Conservation (phyloP, 1,284 basidiomycete species). For the Fistulinella cinereoalba region DNA sequence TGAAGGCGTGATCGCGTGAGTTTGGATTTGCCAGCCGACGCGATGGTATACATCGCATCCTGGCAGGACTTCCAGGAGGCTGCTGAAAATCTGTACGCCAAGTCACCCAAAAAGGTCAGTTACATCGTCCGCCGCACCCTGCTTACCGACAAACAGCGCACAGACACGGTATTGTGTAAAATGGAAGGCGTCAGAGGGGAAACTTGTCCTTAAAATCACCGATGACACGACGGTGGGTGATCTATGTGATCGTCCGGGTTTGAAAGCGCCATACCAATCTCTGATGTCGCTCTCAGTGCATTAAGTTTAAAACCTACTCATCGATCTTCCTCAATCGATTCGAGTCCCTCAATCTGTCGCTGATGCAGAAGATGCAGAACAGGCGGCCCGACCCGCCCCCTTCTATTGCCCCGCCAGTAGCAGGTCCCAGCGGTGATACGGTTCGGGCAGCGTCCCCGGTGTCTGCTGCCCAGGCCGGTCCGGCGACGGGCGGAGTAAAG, state of each 20-base stretch:
- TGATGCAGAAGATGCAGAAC: constrained; percentile 84
- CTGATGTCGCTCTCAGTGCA: constrained; percentile 53
- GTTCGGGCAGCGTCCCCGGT: constrained; percentile 29
- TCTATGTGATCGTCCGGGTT: not conserved
- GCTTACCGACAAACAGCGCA: not conserved
- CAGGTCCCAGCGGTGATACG: constrained; percentile 16
- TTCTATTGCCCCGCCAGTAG: constrained; percentile 16
- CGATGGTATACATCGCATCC: constrained; percentile 73
- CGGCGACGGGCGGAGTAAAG: constrained; percentile 42
- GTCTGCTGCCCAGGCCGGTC: constrained; percentile 25
- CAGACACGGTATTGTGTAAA: constrained; percentile 87
- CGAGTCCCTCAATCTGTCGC: constrained; percentile 80
- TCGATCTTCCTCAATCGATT: constrained; percentile 94
- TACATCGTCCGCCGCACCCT: not conserved
- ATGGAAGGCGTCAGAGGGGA: constrained; percentile 78
- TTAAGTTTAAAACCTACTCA: constrained; percentile 93
- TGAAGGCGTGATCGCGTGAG: not conserved
- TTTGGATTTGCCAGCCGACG: constrained; percentile 24
- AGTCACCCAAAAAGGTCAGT: constrained; percentile 72
- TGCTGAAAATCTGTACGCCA: constrained; percentile 76
- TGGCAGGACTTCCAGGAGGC: constrained; percentile 87
- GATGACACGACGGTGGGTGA: constrained; percentile 77
- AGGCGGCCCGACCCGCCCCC: constrained; percentile 33
- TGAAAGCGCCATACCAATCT: not conserved
- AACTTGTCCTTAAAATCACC: constrained; percentile 88